Evolutionary conservation across 768 basidiomycete species (phyloP).

Genomic region (Royoungia palumana): DNA sequence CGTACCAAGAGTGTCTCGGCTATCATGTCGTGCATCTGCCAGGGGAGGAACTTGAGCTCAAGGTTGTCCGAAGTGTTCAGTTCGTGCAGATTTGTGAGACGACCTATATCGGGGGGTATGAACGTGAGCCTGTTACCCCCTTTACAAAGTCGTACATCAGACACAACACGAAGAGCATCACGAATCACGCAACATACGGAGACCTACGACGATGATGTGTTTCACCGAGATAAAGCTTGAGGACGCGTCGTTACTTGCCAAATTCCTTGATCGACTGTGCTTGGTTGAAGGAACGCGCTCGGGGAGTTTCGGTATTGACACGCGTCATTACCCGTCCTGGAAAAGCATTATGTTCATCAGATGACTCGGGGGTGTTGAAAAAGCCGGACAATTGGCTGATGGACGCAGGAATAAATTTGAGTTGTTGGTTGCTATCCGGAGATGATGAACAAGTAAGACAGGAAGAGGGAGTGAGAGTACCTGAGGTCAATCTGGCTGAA

Average conservation of each 20-base stretch:
- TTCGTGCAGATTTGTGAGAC: conserved; percentile 50
- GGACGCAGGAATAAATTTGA: conserved; percentile 49
- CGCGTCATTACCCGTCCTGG: conserved; percentile 32
- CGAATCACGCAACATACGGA: conserved; percentile 46
- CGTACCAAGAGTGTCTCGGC: conserved; percentile 45
- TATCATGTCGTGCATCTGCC: conserved; percentile 61
- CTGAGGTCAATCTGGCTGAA: conserved; percentile 52
- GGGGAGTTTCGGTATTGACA: conserved; percentile 33
- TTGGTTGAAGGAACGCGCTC: conserved; percentile 24
- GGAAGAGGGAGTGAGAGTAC: conserved; percentile 33
- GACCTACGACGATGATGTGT: conserved; percentile 56
- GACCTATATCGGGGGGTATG: conserved; percentile 62
- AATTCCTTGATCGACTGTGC: conserved; percentile 27
- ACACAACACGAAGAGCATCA: background rate
- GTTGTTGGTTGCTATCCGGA: conserved; percentile 32
- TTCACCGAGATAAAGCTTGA: conserved; percentile 57
- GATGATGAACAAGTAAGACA: conserved; percentile 9
- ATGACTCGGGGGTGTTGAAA: conserved; percentile 40
- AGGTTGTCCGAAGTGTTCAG: conserved; percentile 63
- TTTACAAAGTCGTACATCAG: conserved; percentile 21
- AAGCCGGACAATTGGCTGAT: conserved; percentile 46
- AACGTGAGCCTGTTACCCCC: conserved; percentile 54
- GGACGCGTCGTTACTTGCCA: conserved; percentile 44
- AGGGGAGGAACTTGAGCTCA: conserved; percentile 56
- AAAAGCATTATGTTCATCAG: conserved; percentile 29